Evolutionary conservation across 257 asterid species (phyloP).

Genomic region (Solanum arcanum): DNA sequence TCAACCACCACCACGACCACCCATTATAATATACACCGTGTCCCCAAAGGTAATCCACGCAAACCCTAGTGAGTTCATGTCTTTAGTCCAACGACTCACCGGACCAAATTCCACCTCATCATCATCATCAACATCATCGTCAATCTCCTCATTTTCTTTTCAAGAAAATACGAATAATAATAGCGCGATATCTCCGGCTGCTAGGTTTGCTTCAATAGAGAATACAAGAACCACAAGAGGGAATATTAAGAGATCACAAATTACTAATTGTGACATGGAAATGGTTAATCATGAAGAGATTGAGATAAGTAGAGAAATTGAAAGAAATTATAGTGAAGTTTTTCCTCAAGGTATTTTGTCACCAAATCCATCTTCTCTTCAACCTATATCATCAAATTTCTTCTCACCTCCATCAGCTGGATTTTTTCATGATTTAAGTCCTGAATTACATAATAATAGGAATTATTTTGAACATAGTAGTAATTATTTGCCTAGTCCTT

Average conservation of each 20-base stretch:
- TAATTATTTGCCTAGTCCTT: conserved; percentile 46
- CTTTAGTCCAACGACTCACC: conserved; percentile 83
- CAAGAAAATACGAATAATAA: not conserved
- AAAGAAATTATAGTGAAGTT: conserved; percentile 14
- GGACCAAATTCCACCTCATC: conserved; percentile 32
- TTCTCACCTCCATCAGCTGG: conserved; percentile 54
- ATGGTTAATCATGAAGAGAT: conserved; percentile 11
- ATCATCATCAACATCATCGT: conserved; percentile 9
- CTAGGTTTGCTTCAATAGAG: conserved; percentile 61
- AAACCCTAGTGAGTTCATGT: conserved; percentile 94
- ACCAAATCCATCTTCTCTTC: conserved; percentile 75
- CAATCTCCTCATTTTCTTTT: conserved; percentile 6
- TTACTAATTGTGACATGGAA: conserved; percentile 1
- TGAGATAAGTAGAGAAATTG: conserved; percentile 19
- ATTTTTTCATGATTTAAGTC: conserved; percentile 65
- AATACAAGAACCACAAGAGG: conserved; percentile 28
- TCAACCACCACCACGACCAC: conserved; percentile 54
- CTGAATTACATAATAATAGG: conserved; percentile 37
- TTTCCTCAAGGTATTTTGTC: conserved; percentile 64
- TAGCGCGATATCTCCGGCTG: conserved; percentile 68
- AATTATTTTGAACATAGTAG: conserved; percentile 25
- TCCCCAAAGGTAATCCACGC: conserved; percentile 91
- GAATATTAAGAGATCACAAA: not conserved
- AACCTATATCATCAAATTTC: conserved; percentile 53
- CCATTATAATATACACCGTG: conserved; percentile 81